These are phyloP conservation scores for Polytrichum commune DNA, from an alignment of 225 moss, liverwort and hornwort genomes.

Conservation along the genomic window DNA sequence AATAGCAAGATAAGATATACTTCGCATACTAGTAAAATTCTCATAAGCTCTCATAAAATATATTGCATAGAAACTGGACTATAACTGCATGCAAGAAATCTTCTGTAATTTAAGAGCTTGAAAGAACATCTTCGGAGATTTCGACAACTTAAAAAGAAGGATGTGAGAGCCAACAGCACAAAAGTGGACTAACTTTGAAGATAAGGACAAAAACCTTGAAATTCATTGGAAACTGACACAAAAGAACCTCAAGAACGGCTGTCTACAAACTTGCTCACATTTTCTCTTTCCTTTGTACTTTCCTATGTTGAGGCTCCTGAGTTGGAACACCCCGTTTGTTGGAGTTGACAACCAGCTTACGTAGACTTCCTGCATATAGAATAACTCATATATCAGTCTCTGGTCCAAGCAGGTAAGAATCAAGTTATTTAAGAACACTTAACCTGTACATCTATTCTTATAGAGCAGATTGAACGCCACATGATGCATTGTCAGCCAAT, in stretches of 20 bases:
- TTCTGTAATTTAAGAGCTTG: too few relatives aligned
- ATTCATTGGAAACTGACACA: slow-evolving; percentile 5
- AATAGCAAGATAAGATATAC: too few relatives aligned
- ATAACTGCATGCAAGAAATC: too few relatives aligned
- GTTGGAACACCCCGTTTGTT: slow-evolving; percentile 52
- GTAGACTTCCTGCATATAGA: slow-evolving; percentile 22
- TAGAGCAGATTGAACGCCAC: too few relatives aligned
- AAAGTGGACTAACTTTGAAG: not conserved
- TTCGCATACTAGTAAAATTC: too few relatives aligned
- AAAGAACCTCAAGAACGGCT: slow-evolving; percentile 25
- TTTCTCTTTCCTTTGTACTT: slow-evolving; percentile 68
- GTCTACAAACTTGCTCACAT: slow-evolving; percentile 68
- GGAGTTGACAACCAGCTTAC: slow-evolving; percentile 12
- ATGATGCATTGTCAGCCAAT: too few relatives aligned
- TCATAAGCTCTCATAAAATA: too few relatives aligned
- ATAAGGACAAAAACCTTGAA: not conserved
- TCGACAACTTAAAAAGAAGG: not conserved
- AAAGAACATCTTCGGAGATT: too few relatives aligned
- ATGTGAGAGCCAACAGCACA: not conserved
- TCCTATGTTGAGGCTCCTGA: slow-evolving; percentile 83
- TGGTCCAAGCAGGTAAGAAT: not conserved
- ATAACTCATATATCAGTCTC: slow-evolving; percentile 10
- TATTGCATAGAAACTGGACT: too few relatives aligned
- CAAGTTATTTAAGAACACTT: too few relatives aligned
- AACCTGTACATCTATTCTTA: not conserved